Conservation (phyloP, 1,139 yeast genomes). For the Geotrichum aggregatum region DNA sequence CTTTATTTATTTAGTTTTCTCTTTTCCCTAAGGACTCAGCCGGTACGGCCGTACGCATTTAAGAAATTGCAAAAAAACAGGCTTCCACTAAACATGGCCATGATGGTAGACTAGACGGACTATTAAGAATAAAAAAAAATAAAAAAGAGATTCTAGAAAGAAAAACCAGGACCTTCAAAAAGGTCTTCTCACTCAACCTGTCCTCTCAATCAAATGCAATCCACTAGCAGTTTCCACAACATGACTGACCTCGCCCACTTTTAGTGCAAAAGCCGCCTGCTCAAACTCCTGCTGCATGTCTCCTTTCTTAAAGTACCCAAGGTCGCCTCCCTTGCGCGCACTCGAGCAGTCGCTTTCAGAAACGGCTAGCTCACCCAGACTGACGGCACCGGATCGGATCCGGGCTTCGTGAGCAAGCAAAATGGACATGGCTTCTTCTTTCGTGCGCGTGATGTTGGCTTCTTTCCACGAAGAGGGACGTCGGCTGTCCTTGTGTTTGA, state of each 20-base stretch:
- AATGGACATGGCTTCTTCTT: slow-evolving; percentile 77
- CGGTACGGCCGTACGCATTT: too few species aligned
- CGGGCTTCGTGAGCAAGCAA: slow-evolving; percentile 56
- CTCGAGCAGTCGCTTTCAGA: slow-evolving; percentile 89
- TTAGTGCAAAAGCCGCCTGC: slow-evolving; percentile 73
- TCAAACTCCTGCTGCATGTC: slow-evolving; percentile 96
- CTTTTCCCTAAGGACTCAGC: too few species aligned
- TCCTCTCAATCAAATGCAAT: slow-evolving; percentile 79
- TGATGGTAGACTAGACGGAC: too few species aligned
- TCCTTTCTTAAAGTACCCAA: slow-evolving; percentile 83
- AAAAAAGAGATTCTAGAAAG: too few species aligned
- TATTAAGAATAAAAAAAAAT: too few species aligned
- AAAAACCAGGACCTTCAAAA: too few species aligned
- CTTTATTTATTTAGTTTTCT: too few species aligned
- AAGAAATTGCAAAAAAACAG: too few species aligned
- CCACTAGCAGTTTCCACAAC: slow-evolving; percentile 90
- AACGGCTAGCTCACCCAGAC: slow-evolving; percentile 67
- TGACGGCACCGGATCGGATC: slow-evolving; percentile 65
- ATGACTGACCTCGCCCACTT: slow-evolving; percentile 79
- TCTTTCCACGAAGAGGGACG: slow-evolving; percentile 91
- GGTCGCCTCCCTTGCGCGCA: slow-evolving; percentile 83
- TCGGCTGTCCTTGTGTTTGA: slow-evolving; percentile 78
- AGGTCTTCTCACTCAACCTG: slow-evolving; percentile 48
- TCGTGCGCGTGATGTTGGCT: slow-evolving; percentile 65
- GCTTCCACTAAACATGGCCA: too few species aligned